Percentiles rank a stretch among this genome's conserved stretches.
These are phyloP conservation scores for Marchantia polymorpha DNA, from an alignment of 225 moss, liverwort and hornwort species.

Conservation along the genomic window DNA sequence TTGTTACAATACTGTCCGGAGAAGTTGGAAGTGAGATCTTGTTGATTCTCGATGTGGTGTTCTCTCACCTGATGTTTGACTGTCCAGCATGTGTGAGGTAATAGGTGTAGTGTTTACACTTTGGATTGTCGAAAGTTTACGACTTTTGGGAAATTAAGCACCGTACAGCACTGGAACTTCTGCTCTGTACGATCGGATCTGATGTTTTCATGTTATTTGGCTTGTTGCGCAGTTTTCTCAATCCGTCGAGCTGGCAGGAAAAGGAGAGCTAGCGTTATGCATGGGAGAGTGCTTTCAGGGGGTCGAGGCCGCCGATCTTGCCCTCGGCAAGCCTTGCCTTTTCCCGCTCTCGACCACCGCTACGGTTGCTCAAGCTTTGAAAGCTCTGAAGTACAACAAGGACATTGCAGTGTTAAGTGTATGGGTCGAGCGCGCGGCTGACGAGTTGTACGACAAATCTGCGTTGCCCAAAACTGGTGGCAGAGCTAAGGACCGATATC, in stretches of 20 bases:
- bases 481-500: conserved; percentile 41
- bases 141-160: background rate
- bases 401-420: conserved; percentile 55
- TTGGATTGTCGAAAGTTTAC: background rate
- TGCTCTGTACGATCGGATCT: background rate
- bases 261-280: conserved; percentile 36
- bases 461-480: conserved; percentile 28
- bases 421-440: conserved; percentile 52
- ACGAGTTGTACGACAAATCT: conserved; percentile 25
- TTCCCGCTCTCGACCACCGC: conserved; percentile 45
- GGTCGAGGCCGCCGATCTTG: conserved; percentile 70
- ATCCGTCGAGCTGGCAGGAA: conserved; percentile 49
- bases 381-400: conserved; percentile 46
- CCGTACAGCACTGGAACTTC: background rate
- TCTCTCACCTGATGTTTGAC: background rate
- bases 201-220: background rate
- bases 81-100: background rate
- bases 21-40: background rate
- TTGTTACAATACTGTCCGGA: background rate
- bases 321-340: conserved; percentile 69
- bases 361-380: conserved; percentile 57
- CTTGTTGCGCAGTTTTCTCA: conserved; percentile 5
- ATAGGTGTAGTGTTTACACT: background rate
- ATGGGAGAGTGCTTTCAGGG: conserved; percentile 59
- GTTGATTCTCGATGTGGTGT: background rate